These are phyloP conservation scores for Sicyos edulis DNA, from an alignment of 306 rosid species.

Conservation along the genomic window DNA sequence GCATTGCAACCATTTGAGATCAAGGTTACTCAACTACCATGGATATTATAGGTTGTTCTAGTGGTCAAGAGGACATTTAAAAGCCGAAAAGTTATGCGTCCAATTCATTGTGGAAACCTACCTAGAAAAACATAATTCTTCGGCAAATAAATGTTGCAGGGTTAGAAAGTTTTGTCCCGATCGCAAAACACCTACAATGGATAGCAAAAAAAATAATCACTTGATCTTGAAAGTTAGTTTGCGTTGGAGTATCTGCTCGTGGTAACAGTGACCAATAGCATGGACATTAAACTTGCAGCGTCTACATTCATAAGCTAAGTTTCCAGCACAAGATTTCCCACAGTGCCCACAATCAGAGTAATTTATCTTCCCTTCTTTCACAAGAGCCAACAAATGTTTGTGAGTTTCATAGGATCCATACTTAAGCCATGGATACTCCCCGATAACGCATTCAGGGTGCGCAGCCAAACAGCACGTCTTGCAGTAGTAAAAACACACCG, in stretches of 20 bases:
- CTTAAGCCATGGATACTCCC: conserved; percentile 5
- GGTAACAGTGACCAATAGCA: too few species aligned
- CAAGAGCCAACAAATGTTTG: neutral
- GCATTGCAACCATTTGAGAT: neutral
- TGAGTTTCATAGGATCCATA: too few species aligned
- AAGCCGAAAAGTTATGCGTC: too few species aligned
- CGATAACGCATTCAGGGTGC: neutral
- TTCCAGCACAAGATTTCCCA: too few species aligned
- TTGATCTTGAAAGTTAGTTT: neutral
- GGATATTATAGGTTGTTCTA: too few species aligned
- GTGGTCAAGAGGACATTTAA: too few species aligned
- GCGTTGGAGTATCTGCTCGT: neutral
- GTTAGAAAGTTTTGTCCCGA: too few species aligned
- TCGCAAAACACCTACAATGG: neutral
- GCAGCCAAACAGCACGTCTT: neutral
- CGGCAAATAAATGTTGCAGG: too few species aligned
- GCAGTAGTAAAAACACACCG: neutral
- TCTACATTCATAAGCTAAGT: too few species aligned
- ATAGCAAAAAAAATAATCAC: neutral
- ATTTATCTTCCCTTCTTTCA: neutral
- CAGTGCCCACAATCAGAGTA: conserved; percentile 10
- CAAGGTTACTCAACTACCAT: neutral
- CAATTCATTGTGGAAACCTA: too few species aligned
- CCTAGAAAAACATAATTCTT: too few species aligned
- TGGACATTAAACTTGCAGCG: conserved; percentile 10